A percentile compares a stretch with the other conserved stretches of the same genome.
These are phyloP conservation scores for Pontederia crassipes DNA, from an alignment of 176 grass and related monocot genomes.

Conservation along the genomic window DNA sequence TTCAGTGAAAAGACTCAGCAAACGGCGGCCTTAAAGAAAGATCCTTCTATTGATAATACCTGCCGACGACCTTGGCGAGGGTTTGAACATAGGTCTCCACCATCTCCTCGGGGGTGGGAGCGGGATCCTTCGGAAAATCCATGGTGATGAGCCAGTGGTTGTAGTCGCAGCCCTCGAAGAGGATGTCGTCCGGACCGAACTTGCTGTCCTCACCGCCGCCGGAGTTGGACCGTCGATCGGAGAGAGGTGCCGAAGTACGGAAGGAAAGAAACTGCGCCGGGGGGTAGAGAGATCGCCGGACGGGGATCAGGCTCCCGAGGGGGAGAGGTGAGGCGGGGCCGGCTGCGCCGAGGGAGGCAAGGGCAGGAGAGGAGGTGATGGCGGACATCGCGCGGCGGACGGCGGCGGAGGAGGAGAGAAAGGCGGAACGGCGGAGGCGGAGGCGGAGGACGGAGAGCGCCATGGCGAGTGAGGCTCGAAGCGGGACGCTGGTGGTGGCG, in stretches of 20 bases:
- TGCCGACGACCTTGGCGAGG: slow-evolving; percentile 80
- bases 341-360: background rate
- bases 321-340: slow-evolving; percentile 1
- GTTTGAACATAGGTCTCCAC: slow-evolving; percentile 86
- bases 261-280: slow-evolving; percentile 28
- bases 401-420: slow-evolving; percentile 28
- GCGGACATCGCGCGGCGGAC: background rate
- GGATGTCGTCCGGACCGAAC: slow-evolving; percentile 66
- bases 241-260: slow-evolving; percentile 35
- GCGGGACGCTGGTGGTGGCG: no score
- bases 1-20: background rate
- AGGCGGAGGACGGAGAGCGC: background rate
- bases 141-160: slow-evolving; percentile 99
- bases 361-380: background rate
- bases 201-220: slow-evolving; percentile 27
- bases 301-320: background rate
- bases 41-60: slow-evolving; percentile 21
- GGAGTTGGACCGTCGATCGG: slow-evolving; percentile 23
- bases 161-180: slow-evolving; percentile 90
- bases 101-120: slow-evolving; percentile 85
- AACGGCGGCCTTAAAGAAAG: background rate
- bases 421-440: background rate
- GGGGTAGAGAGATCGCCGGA: background rate
- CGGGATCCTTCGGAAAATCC: slow-evolving; percentile 75
- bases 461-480: no score